Percentiles rank a stretch among this genome's conserved stretches.
phyloP scores from a whole-genome alignment of 2,329 filamentous ascomycete genomes.

The Diaporthe aspalathi region DNA sequence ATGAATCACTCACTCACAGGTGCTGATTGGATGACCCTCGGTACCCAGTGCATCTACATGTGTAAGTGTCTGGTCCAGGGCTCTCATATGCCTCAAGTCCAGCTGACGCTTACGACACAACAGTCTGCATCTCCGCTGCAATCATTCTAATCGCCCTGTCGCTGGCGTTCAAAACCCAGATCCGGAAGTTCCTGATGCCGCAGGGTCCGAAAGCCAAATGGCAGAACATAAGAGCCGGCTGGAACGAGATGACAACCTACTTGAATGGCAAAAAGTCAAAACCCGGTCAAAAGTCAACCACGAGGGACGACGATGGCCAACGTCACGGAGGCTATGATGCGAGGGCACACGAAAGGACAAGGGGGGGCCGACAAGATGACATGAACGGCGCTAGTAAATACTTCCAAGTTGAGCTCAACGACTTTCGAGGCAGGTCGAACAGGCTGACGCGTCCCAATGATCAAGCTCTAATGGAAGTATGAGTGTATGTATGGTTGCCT shows the following conservation, averaged over 20 bases:
- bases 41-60: neutral
- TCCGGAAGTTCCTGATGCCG: neutral
- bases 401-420: neutral
- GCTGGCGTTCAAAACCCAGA: neutral
- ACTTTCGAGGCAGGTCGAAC: neutral
- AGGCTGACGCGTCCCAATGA: too few relatives aligned
- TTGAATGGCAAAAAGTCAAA: too few relatives aligned
- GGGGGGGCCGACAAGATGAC: too few relatives aligned
- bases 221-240: neutral
- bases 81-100: too few relatives aligned
- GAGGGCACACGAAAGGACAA: too few relatives aligned
- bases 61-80: conserved; percentile 1
- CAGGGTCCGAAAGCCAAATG: neutral
- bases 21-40: conserved; percentile 22
- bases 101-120: neutral
- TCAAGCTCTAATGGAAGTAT: too few relatives aligned
- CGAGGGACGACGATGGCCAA: neutral
- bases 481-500: too few relatives aligned
- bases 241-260: neutral
- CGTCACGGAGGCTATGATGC: neutral
- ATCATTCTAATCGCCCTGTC: neutral
- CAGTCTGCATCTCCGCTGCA: neutral
- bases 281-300: neutral
- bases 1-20: conserved; percentile 33
- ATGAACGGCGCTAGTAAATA: neutral